A percentile compares a stretch with the other conserved stretches of the same genome.
Evolutionary conservation across 2,329 filamentous ascomycete genomes (phyloP).

Genomic region (Hymenoscyphus fructigenus): DNA sequence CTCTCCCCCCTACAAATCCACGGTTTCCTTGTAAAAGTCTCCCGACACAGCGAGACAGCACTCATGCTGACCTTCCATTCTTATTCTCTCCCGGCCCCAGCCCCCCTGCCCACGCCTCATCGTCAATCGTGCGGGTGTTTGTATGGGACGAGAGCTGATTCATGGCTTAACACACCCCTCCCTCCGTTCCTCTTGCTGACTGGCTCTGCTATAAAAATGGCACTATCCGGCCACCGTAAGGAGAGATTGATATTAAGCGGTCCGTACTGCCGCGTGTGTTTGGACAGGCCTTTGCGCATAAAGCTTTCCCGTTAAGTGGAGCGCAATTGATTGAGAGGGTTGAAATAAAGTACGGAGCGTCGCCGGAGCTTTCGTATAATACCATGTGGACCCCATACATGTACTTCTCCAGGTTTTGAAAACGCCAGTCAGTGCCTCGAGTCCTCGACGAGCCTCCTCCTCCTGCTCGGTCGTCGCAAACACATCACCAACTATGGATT

Average conservation of each 20-base stretch:
- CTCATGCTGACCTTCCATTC: conserved; percentile 9
- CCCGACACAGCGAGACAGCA: background rate
- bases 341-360: conserved; percentile 13
- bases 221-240: conserved; percentile 14
- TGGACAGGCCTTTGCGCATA: conserved; percentile 19
- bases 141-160: conserved; percentile 19
- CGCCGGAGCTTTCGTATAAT: conserved; percentile 19
- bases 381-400: conserved; percentile 18
- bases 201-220: conserved; percentile 9
- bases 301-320: conserved; percentile 17
- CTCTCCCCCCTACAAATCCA: conserved; percentile 2
- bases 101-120: background rate
- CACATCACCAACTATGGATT: conserved; percentile 19
- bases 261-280: conserved; percentile 21
- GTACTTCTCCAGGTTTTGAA: conserved; percentile 21
- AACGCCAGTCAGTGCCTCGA: conserved; percentile 14
- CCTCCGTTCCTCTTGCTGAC: conserved; percentile 16
- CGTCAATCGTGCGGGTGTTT: conserved; percentile 11
- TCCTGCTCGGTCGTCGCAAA: conserved; percentile 9
- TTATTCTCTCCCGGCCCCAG: conserved; percentile 13
- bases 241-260: conserved; percentile 21
- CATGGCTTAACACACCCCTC: conserved; percentile 16
- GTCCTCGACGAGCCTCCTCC: conserved; percentile 12
- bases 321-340: conserved; percentile 17
- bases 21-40: background rate